A percentile compares a stretch with the other conserved stretches of the same genome.
These are phyloP conservation scores for Leishmania lainsoni DNA, from an alignment of 208 protist species.

Conservation along the genomic window DNA sequence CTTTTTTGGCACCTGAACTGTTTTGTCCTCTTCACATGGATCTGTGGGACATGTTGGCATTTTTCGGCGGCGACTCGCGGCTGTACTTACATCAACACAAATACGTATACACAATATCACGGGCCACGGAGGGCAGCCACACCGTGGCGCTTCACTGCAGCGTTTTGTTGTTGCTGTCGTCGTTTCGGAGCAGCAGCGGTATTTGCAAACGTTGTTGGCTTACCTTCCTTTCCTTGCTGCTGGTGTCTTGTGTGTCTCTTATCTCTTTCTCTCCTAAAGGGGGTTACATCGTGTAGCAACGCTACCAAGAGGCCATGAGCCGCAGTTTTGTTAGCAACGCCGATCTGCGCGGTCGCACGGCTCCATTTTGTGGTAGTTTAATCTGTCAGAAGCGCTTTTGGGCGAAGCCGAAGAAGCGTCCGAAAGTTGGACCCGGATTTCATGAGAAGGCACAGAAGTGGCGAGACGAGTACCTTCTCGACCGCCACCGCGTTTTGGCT, in stretches of 20 bases:
- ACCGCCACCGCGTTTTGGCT: constrained; percentile 83
- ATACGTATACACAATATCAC: background rate
- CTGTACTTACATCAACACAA: background rate
- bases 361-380: constrained; percentile 27
- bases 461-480: constrained; percentile 87
- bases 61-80: background rate
- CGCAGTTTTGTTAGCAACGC: constrained; percentile 67
- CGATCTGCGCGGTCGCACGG: constrained; percentile 47
- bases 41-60: background rate
- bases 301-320: constrained; percentile 26
- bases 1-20: background rate
- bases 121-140: background rate
- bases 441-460: constrained; percentile 91
- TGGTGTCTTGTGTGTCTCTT: constrained; percentile 17
- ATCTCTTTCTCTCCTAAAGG: background rate
- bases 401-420: constrained; percentile 89
- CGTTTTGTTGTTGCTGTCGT: background rate
- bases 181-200: background rate
- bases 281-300: background rate
- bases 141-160: background rate
- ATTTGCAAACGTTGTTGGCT: background rate
- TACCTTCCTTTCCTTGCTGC: background rate
- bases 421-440: constrained; percentile 88
- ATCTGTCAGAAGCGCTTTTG: constrained; percentile 77
- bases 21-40: too few species aligned